A percentile compares a stretch with the other conserved stretches of the same genome.
These are phyloP conservation scores for Cystobasidium sp. DNA, from an alignment of 1,284 basidiomycete genomes.

Conservation along the genomic window DNA sequence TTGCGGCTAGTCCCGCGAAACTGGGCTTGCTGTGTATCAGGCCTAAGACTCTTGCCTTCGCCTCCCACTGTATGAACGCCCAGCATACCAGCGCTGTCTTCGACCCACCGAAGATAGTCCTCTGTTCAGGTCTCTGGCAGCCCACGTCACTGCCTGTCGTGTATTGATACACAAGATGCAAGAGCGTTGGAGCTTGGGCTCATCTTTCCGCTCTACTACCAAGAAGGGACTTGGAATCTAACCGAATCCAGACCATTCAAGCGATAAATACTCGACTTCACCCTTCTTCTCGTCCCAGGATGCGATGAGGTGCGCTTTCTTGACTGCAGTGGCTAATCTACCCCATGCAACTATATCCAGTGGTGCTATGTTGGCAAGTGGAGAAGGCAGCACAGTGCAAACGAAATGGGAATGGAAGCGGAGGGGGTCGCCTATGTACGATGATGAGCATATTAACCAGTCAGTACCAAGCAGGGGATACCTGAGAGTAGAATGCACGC, in stretches of 20 bases:
- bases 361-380: conserved; percentile 68
- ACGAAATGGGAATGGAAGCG: conserved; percentile 97
- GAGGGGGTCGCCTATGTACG: conserved; percentile 78
- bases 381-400: conserved; percentile 74
- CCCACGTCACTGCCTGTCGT: not conserved
- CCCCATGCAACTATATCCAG: conserved; percentile 95
- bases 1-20: too few relatives aligned
- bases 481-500: conserved; percentile 54
- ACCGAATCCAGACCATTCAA: conserved; percentile 44
- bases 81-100: too few relatives aligned
- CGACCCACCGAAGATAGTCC: too few relatives aligned
- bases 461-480: too few relatives aligned
- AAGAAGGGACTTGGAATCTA: too few relatives aligned
- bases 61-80: too few relatives aligned
- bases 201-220: not conserved
- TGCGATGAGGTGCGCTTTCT: conserved; percentile 92
- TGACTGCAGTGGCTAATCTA: conserved; percentile 92
- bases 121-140: too few relatives aligned
- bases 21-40: too few relatives aligned
- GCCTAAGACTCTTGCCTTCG: too few relatives aligned
- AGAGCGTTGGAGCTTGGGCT: not conserved
- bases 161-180: not conserved
- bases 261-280: conserved; percentile 28
- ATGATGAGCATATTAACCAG: not conserved
- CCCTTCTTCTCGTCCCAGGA: conserved; percentile 72